These are phyloP conservation scores for Cyberlindnera americana DNA, from an alignment of 805 yeast species.

Conservation along the genomic window DNA sequence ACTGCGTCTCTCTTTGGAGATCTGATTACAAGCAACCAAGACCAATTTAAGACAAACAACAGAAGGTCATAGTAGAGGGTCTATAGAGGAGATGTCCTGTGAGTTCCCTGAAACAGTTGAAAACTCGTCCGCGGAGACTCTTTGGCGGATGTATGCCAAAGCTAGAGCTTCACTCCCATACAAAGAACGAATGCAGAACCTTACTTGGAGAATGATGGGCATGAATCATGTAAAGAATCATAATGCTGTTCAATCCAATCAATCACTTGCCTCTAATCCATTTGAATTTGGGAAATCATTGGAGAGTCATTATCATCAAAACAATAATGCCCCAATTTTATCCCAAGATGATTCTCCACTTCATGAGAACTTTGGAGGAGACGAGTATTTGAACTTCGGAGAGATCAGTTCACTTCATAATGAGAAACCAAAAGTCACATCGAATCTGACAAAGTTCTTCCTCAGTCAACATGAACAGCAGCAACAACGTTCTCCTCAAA, in stretches of 20 bases:
- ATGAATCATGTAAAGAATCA: constrained; percentile 31
- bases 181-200: constrained; percentile 72
- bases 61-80: too few species aligned
- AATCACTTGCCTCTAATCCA: background rate
- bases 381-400: constrained; percentile 24
- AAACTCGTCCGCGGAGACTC: constrained; percentile 36
- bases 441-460: constrained; percentile 27
- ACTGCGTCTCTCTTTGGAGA: too few species aligned
- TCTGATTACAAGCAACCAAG: too few species aligned
- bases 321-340: background rate
- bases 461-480: constrained; percentile 13
- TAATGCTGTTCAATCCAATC: background rate
- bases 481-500: background rate
- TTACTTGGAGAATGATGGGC: constrained; percentile 86
- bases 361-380: constrained; percentile 11
- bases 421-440: constrained; percentile 17
- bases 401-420: constrained; percentile 6
- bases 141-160: constrained; percentile 80
- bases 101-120: constrained; percentile 2
- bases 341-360: background rate
- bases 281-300: constrained; percentile 2
- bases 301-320: constrained; percentile 4
- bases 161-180: constrained; percentile 76
- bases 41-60: too few species aligned
- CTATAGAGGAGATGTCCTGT: too few species aligned